These are phyloP conservation scores for Knufia petricola DNA, from an alignment of 2,329 filamentous ascomycete species.

Conservation along the genomic window DNA sequence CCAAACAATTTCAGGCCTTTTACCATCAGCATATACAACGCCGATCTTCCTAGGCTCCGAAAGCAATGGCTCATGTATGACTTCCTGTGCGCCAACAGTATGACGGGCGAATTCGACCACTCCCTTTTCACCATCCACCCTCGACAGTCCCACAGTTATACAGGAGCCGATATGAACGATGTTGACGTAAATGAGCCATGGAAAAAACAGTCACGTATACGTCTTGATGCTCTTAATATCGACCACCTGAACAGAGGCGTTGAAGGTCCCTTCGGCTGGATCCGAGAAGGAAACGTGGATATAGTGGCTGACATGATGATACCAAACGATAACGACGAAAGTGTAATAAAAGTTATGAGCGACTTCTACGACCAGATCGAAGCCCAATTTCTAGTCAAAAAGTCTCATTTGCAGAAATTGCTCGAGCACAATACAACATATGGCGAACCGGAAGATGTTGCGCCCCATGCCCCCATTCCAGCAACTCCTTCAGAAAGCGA, in stretches of 20 bases:
- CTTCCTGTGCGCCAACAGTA: constrained; percentile 87
- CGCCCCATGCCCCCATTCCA: constrained; percentile 11
- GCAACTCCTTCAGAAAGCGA: constrained; percentile 5
- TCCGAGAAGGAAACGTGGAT: constrained; percentile 92
- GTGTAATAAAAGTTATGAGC: constrained; percentile 87
- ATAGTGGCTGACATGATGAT: constrained; percentile 95
- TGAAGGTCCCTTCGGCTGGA: constrained; percentile 93
- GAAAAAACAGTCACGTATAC: constrained; percentile 91
- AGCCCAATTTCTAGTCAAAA: constrained; percentile 36
- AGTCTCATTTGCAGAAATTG: constrained; percentile 14
- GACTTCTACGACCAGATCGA: constrained; percentile 96
- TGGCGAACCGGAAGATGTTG: constrained; percentile 9
- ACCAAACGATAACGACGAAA: constrained; percentile 75
- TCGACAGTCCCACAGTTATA: constrained; percentile 73
- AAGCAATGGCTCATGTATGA: constrained; percentile 99
- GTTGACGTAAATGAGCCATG: constrained; percentile 56
- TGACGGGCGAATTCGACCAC: constrained; percentile 90
- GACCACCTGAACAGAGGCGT: constrained; percentile 92
- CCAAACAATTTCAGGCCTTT: constrained; percentile 88
- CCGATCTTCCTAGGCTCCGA: constrained; percentile 80
- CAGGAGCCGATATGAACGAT: constrained; percentile 51
- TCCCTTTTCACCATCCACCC: constrained; percentile 97
- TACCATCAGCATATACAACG: constrained; percentile 88
- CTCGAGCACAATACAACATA: constrained; percentile 9
- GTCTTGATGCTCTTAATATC: constrained; percentile 88